These are phyloP conservation scores for Pseudonitzschia pungens DNA, from an alignment of 108 stramenopile species.

Conservation along the genomic window DNA sequence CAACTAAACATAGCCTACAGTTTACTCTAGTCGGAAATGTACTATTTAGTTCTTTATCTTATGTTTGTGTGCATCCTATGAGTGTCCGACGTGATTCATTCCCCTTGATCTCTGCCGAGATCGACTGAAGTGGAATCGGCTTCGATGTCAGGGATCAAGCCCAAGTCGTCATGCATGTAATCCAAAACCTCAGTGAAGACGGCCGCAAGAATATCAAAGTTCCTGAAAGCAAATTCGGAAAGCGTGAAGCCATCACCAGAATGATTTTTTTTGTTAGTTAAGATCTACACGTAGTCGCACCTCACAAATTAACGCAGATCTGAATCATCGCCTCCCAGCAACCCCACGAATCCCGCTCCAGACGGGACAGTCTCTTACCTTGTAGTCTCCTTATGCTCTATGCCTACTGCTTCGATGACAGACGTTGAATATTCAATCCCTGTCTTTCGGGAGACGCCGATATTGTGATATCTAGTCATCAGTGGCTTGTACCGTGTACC, in stretches of 20 bases:
- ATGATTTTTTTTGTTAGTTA: neutral
- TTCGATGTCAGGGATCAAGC: conserved; percentile 29
- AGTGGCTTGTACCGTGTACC: conserved; percentile 85
- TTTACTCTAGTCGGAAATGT: neutral
- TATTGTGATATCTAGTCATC: conserved; percentile 76
- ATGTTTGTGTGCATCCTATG: too few relatives aligned
- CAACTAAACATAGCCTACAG: neutral
- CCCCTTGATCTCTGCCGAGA: neutral
- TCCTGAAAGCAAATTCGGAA: conserved; percentile 27
- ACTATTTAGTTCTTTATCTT: neutral
- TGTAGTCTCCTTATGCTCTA: conserved; percentile 91
- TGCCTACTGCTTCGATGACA: conserved; percentile 84
- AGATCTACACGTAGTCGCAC: neutral
- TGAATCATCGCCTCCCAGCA: neutral
- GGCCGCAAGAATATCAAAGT: conserved; percentile 86
- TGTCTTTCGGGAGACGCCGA: conserved; percentile 64
- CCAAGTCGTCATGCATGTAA: conserved; percentile 79
- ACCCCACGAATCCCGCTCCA: neutral
- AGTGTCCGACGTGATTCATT: neutral
- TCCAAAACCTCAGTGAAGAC: conserved; percentile 79
- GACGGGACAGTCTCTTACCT: conserved; percentile 36
- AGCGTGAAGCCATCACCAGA: neutral
- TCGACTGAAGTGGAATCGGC: neutral
- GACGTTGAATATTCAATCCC: conserved; percentile 85
- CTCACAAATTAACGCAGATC: neutral